Conservation (phyloP, 495 filamentous ascomycete genomes). For the Parathielavia hyrcaniae region DNA sequence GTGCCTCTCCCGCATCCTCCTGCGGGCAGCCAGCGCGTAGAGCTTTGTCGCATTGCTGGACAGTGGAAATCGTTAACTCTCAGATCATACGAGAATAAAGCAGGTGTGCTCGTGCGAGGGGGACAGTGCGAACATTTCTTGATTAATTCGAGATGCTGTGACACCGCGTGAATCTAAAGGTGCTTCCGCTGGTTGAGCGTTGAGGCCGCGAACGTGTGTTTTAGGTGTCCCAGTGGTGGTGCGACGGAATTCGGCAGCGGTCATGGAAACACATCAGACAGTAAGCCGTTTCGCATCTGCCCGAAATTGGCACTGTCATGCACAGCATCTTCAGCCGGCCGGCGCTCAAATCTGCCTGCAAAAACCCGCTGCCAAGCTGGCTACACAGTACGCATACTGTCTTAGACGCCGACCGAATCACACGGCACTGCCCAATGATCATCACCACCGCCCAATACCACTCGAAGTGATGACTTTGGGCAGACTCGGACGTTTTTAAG, state of each 20-base stretch:
- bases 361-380: neutral
- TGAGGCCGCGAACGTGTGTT: neutral
- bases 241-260: neutral
- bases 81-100: neutral
- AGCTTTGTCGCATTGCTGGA: neutral
- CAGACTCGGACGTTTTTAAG: neutral
- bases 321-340: neutral
- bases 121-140: neutral
- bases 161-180: neutral
- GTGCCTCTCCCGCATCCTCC: slow-evolving; percentile 12
- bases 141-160: neutral
- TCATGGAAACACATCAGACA: slow-evolving; percentile 10
- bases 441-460: slow-evolving; percentile 11
- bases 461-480: neutral
- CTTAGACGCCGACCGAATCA: slow-evolving; percentile 3
- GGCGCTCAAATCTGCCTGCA: neutral
- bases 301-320: slow-evolving; percentile 1
- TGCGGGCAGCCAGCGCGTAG: slow-evolving; percentile 18
- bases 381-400: slow-evolving; percentile 6
- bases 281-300: neutral
- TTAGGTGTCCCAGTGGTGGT: neutral
- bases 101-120: neutral
- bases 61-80: neutral
- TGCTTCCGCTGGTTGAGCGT: neutral
- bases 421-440: slow-evolving; percentile 10